Conservation (phyloP, 495 filamentous ascomycete species). For the Penicillium ucsense region DNA sequence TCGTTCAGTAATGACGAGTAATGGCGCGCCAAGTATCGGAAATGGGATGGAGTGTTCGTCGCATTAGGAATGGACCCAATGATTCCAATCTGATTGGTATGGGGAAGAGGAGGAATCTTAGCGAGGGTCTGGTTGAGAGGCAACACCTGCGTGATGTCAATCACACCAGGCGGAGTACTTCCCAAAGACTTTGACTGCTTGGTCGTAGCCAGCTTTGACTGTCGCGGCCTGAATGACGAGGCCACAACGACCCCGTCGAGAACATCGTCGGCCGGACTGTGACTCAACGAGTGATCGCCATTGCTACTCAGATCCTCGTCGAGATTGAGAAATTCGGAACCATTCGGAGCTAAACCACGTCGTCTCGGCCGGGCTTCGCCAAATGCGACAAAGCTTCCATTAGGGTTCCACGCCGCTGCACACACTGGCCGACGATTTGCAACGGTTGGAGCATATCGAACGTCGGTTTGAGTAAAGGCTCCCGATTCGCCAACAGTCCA, state of each 20-base stretch:
- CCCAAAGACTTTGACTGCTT: constrained; percentile 33
- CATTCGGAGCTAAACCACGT: constrained; percentile 24
- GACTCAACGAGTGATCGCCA: constrained; percentile 42
- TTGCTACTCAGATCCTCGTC: constrained; percentile 25
- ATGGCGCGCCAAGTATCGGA: constrained; percentile 49
- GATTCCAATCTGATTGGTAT: constrained; percentile 48
- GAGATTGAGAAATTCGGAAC: constrained; percentile 23
- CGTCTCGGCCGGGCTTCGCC: constrained; percentile 38
- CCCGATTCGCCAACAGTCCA: constrained; percentile 87
- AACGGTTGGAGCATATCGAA: constrained; percentile 71
- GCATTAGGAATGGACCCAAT: constrained; percentile 49
- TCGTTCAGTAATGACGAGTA: constrained; percentile 41
- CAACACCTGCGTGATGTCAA: constrained; percentile 40
- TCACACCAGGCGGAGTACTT: constrained; percentile 47
- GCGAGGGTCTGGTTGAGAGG: constrained; percentile 53
- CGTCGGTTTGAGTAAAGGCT: constrained; percentile 78
- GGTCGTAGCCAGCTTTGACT: constrained; percentile 22
- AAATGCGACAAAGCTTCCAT: constrained; percentile 38
- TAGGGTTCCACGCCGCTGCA: constrained; percentile 38
- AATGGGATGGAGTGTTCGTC: constrained; percentile 41
- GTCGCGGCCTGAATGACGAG: constrained; percentile 30
- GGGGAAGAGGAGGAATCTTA: constrained; percentile 39
- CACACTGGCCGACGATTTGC: constrained; percentile 48
- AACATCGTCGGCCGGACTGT: constrained; percentile 58
- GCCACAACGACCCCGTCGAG: constrained; percentile 49